Conservation (phyloP, 257 asterid species). For the Scutellaria baicalensis region DNA sequence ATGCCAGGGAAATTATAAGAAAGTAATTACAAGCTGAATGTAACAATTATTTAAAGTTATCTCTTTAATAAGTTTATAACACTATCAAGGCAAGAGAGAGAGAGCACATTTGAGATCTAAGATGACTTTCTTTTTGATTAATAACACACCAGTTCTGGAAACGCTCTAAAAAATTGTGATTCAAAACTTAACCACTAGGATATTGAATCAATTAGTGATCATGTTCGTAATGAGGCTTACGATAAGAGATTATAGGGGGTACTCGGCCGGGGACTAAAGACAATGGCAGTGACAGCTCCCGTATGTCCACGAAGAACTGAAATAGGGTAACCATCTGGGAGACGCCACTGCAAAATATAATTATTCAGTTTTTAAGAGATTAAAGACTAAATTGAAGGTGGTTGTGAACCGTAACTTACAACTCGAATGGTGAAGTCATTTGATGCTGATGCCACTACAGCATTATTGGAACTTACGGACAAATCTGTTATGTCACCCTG, state of each 20-base stretch:
- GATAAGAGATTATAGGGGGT: slow-evolving; percentile 76
- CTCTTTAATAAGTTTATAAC: slow-evolving; percentile 2
- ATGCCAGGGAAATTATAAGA: background rate
- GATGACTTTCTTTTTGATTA: background rate
- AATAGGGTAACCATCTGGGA: slow-evolving; percentile 87
- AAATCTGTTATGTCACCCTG: slow-evolving; percentile 97
- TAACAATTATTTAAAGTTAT: background rate
- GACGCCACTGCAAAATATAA: slow-evolving; percentile 71
- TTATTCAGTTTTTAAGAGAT: slow-evolving; percentile 23
- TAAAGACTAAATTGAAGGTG: slow-evolving; percentile 19
- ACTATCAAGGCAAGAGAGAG: background rate
- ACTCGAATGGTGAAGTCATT: slow-evolving; percentile 94
- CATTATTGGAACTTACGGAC: slow-evolving; percentile 86
- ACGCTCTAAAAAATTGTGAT: background rate
- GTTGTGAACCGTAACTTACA: slow-evolving; percentile 49
- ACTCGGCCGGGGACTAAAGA: slow-evolving; percentile 75
- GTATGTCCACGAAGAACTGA: slow-evolving; percentile 95
- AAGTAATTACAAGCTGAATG: background rate
- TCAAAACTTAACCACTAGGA: background rate
- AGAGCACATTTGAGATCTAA: background rate
- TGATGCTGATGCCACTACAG: slow-evolving; percentile 89
- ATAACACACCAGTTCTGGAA: background rate
- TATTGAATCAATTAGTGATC: slow-evolving; percentile 8
- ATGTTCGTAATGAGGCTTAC: slow-evolving; percentile 42
- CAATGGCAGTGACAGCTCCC: slow-evolving; percentile 95